phyloP scores from a whole-genome alignment of 2,329 filamentous ascomycete species.

The Cytospora leucostoma region DNA sequence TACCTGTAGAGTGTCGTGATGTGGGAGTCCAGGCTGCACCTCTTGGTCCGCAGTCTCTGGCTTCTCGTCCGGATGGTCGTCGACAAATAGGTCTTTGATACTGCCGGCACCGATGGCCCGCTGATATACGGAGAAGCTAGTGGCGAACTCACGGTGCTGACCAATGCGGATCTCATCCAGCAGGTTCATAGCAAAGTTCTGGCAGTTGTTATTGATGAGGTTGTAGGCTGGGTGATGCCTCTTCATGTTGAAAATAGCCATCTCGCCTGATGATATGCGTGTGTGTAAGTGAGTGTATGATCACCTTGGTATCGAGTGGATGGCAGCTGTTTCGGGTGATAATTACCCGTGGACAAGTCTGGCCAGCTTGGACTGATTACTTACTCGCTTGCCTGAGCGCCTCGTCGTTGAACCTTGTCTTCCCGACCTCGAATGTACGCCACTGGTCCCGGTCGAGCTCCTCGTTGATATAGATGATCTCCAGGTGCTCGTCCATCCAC shows the following conservation, averaged over 20 bases:
- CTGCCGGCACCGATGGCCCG: conserved; percentile 50
- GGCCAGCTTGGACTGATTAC: conserved; percentile 26
- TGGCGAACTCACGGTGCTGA: conserved; percentile 53
- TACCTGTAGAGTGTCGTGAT: conserved; percentile 46
- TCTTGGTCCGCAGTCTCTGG: conserved; percentile 32
- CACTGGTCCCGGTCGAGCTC: conserved; percentile 48
- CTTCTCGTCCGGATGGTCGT: conserved; percentile 37
- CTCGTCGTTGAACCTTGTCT: conserved; percentile 57
- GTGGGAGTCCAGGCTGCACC: conserved; percentile 27
- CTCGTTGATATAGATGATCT: conserved; percentile 60
- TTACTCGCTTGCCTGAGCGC: conserved; percentile 51
- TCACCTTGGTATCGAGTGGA: too few species aligned
- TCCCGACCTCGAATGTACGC: conserved; percentile 53
- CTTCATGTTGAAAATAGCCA: conserved; percentile 55
- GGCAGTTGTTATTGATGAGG: conserved; percentile 62
- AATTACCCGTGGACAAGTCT: not conserved
- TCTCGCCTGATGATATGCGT: conserved; percentile 43
- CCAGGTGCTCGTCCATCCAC: conserved; percentile 56
- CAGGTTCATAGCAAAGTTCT: conserved; percentile 55
- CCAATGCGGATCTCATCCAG: conserved; percentile 57
- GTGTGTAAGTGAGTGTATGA: not conserved
- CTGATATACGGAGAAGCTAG: conserved; percentile 55
- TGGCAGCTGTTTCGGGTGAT: too few species aligned
- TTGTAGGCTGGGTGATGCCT: conserved; percentile 54
- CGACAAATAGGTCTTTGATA: conserved; percentile 54